Conservation (phyloP, 805 yeast species). For the Ogataea siamensis region DNA sequence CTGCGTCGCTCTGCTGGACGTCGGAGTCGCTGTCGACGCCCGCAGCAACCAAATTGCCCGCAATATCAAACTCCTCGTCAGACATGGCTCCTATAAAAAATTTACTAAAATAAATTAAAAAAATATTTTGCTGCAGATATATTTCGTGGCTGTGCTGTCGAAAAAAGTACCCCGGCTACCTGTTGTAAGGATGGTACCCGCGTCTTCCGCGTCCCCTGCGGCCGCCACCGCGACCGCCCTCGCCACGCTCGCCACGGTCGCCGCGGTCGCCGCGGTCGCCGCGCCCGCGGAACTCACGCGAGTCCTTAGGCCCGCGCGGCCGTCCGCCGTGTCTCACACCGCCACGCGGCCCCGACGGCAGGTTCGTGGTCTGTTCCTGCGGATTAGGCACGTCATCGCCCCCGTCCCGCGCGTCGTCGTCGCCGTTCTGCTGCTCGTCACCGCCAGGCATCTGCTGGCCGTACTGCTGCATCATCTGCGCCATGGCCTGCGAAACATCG, state of each 20-base stretch:
- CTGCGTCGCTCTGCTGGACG: constrained; percentile 31
- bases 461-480: constrained; percentile 18
- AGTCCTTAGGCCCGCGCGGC: constrained; percentile 19
- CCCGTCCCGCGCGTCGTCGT: constrained; percentile 18
- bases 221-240: constrained; percentile 18
- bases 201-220: constrained; percentile 8
- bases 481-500: constrained; percentile 13
- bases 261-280: constrained; percentile 7
- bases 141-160: constrained; percentile 12
- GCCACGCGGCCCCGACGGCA: constrained; percentile 37
- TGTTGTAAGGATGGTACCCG: constrained; percentile 35
- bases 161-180: constrained; percentile 12
- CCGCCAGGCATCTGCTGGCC: constrained; percentile 11
- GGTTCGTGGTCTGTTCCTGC: constrained; percentile 30
- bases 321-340: constrained; percentile 23
- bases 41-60: constrained; percentile 53
- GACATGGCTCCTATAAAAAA: constrained; percentile 6
- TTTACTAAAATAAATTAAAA: constrained; percentile 10
- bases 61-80: constrained; percentile 57
- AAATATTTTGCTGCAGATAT: constrained; percentile 8
- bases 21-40: constrained; percentile 24
- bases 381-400: constrained; percentile 38
- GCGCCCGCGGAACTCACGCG: constrained; percentile 18
- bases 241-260: constrained; percentile 17
- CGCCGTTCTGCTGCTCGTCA: constrained; percentile 11